Base-by-base conservation (phyloP, 1,139 yeast genomes). In the Hyphopichia wangnamkhiaoensis region DNA sequence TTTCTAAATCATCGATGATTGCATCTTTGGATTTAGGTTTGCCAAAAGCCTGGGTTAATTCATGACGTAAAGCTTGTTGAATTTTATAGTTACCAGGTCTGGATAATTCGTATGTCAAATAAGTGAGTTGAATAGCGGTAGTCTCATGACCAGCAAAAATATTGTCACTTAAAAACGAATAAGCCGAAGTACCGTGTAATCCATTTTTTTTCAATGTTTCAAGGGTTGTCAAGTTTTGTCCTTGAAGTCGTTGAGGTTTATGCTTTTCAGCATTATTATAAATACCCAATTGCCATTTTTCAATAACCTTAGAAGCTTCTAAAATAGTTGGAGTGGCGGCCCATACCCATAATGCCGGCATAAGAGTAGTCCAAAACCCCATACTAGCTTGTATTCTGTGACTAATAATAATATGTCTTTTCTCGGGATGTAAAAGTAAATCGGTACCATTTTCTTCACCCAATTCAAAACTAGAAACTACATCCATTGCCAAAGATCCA, bases 111-210 rank as follows among this genome's bases (percentile, higher is more conserved):
- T 80, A 83, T 10, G 79, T 68, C 37, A 80, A 59, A 54, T 76
- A 84, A 1, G 87, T 68, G 41, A 84, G 58, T 14, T 83, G 82
- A 4, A 81, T 75, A 0, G 88, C 90, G 0, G 91, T 83, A 2
- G 93, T 84, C 54, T 83, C 87, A 53, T 84, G 90, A 3, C 93
- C 93, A 1, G 93, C 93, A 39, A 70, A 70, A 15, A 71, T 68
- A 47, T 65, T 65, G 41, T 69, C 74, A 5, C 69, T 64, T 17
- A 71, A 49, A 42, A 70, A 66, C 1, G 74, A 61, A 47, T 70
- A 71, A 1, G 77, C 77, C 33, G 59, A 39, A 16, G 56, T 52
- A 1, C 69, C 70, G 12, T 40, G 38, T 13, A 64, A 48, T 0
- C 74, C 74, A 38, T 54, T 55, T 31, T 51, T 53, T 39, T 66